Evolutionary conservation across 176 grass and related monocot genomes (phyloP), one percentile per base, ranked within the genome.

Genomic region (Raddia guianensis): DNA sequence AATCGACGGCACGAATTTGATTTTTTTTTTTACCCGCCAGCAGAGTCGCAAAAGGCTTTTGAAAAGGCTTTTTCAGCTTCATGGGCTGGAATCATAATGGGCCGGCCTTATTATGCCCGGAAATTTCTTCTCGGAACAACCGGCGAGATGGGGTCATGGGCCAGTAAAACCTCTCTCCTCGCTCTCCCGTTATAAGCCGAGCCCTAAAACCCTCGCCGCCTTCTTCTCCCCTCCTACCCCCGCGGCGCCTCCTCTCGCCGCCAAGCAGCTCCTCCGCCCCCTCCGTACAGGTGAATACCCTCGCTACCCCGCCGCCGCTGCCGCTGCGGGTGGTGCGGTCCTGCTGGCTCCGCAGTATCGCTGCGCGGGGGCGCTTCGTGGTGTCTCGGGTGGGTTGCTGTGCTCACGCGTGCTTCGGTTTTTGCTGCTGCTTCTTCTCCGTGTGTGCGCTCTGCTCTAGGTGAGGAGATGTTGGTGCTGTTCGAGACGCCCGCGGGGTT

Each of bases 401-500:
- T 8, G 20, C 46, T 83, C 18, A 84, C 66, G 12, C 12, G 63
- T 61, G 21, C 53, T 16, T 50, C 11, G 32, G 37, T 73, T 33
- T 32, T 27, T 27, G 27, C 27, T 27, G 53, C 10, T 44, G 68
- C 57, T 53, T 44, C 42, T 6, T 2, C 34, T 6, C 1, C 34
- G 27, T 9, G 52, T 47, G 75, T 42, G 54, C 13, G 50, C 20
- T 65, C 27, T 27, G 27, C 27, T 27, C 16, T 63, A 78, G 75
- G 68, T 69, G 78, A 51, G 70, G 68, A 85, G 79, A 93, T 97
- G 94, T 57, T 97, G 66, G 93, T 91, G 65, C 69, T 97, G 51
- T 97, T 97, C 70, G 94, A 97, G 70, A 97, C 94, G 11, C 94
- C 94, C 15, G 94, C 94, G 78, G 94, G 94, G 42, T 97, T 97